These are phyloP conservation scores for Mycosphaerella arachidis DNA, from an alignment of 2,329 filamentous ascomycete species.

Conservation along the genomic window DNA sequence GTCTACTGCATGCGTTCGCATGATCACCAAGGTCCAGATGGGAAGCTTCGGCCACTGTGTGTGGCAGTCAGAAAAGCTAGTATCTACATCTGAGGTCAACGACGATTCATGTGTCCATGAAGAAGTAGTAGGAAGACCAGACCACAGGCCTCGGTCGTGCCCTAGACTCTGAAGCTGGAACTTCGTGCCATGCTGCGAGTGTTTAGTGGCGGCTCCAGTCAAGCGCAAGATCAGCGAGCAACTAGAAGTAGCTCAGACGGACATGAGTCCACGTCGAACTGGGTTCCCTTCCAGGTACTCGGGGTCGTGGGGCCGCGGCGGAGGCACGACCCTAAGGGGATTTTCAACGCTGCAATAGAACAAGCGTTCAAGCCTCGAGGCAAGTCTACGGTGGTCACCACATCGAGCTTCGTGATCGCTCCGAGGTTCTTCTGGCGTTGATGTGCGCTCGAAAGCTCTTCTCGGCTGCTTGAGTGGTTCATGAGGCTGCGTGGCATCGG, in stretches of 20 bases:
- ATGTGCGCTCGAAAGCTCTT: not conserved
- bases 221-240: not conserved
- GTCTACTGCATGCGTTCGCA: too few species aligned
- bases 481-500: not conserved
- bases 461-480: not conserved
- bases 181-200: not conserved
- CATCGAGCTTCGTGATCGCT: not conserved
- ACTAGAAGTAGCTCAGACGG: not conserved
- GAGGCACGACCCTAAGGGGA: too few species aligned
- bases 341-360: not conserved
- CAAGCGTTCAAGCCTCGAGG: not conserved
- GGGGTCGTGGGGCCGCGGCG: too few species aligned
- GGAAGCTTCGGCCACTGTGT: too few species aligned
- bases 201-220: not conserved
- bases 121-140: not conserved
- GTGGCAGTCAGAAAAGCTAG: too few species aligned
- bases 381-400: not conserved
- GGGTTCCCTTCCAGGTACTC: not conserved
- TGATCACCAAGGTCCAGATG: too few species aligned
- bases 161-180: not conserved
- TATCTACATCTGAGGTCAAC: too few species aligned
- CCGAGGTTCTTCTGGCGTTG: not conserved
- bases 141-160: too few species aligned
- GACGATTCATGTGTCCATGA: not conserved
- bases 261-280: not conserved